phyloP scores from a whole-genome alignment of 106 monocot genomes.

The Dendrobium huoshanense region DNA sequence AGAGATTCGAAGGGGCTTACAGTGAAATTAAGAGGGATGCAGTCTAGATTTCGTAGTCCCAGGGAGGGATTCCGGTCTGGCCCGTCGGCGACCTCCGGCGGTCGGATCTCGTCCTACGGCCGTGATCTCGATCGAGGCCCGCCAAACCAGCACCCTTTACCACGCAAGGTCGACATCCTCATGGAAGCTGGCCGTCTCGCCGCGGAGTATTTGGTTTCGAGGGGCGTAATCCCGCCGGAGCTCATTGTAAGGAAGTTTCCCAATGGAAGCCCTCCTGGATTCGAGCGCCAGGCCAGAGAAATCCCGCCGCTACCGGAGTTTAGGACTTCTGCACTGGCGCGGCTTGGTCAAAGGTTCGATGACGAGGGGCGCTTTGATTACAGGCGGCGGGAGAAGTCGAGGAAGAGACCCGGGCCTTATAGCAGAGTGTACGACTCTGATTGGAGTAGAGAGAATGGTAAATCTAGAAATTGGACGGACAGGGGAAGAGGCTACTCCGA shows the following conservation, averaged over 20 bases:
- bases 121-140: background rate
- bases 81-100: background rate
- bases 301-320: constrained; percentile 11
- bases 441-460: constrained; percentile 52
- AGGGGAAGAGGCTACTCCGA: constrained; percentile 30
- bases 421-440: constrained; percentile 31
- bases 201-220: constrained; percentile 74
- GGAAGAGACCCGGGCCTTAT: constrained; percentile 30
- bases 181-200: constrained; percentile 79
- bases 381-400: constrained; percentile 29
- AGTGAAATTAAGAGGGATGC: constrained; percentile 7
- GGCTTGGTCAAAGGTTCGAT: constrained; percentile 24
- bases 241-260: constrained; percentile 7
- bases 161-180: constrained; percentile 53
- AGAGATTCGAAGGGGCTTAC: constrained; percentile 2
- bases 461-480: constrained; percentile 27
- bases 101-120: background rate
- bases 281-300: constrained; percentile 24
- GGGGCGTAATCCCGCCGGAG: constrained; percentile 49
- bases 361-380: constrained; percentile 14
- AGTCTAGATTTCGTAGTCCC: constrained; percentile 8
- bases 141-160: constrained; percentile 14
- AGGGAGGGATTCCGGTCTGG: constrained; percentile 11
- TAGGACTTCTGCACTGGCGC: constrained; percentile 32
- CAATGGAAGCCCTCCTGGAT: constrained; percentile 21